Evolutionary conservation across 306 rosid species (phyloP), one percentile per base, ranked within the genome.

Genomic region (Parietaria judaica): DNA sequence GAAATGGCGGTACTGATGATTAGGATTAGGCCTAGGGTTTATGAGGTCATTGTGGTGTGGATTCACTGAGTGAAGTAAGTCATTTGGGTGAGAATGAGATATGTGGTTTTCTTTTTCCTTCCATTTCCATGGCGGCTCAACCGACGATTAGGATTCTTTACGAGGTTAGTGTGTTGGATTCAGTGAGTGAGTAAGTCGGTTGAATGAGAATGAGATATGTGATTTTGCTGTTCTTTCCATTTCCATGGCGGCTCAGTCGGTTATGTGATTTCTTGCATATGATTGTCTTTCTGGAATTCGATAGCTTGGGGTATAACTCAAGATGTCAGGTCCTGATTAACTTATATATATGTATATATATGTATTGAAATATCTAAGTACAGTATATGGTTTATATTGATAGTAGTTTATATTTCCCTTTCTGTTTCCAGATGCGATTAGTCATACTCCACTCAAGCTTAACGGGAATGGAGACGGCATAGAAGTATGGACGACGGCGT

Each of bases 401-500:
- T 48, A 36, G 14, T 36, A 31, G 15, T 41, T 48, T 5, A 17
- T 35, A 35, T 65, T 44, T 60, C 14, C 60, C 64, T 67, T 76
- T 65, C 48, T 57, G 75, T 54, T 64, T 15, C 66, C 61, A 53
- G 73, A 57, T 46, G 45, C 13, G 6, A 51, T 45, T 50, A 56
- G 78, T 71, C 79, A 52, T 58, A 50, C 36, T 34, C 50, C 39
- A 36, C 38, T 6, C 15, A 10, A 10, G 53, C 53, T 37, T 54
- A 77, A 67, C 71, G 66, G 76, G 76, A 63, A 66, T 79, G 72
- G 67, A 37, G 75, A 57, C 48, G 45, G 62, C 68, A 53, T 75
- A 62, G 61, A 66, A 70, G 39, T 52, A 91, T 88, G 92, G 89
- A 85, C 52, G 87, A 82, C 63, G 78, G 64, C 64, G 63, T 83